phyloP scores from a whole-genome alignment of 768 basidiomycete species.

The Podaxis mareebaensis region DNA sequence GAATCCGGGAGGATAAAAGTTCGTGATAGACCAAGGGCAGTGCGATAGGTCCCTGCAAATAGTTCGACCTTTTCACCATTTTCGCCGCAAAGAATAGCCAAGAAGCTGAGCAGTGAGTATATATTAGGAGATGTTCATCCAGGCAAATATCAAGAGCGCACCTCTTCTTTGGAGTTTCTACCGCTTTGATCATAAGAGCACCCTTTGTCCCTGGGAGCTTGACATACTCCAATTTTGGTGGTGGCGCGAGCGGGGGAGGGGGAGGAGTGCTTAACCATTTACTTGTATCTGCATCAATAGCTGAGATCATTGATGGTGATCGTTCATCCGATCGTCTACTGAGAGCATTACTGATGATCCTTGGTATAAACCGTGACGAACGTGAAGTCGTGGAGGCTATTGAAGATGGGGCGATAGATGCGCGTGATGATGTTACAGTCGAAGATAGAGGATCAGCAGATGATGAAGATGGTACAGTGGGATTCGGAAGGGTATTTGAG shows the following conservation, averaged over 20 bases:
- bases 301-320: conserved; percentile 35
- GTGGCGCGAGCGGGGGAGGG: conserved; percentile 38
- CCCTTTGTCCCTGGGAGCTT: conserved; percentile 92
- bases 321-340: conserved; percentile 62
- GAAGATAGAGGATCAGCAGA: conserved; percentile 22
- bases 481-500: conserved; percentile 29
- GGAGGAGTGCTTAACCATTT: conserved; percentile 23
- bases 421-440: conserved; percentile 26
- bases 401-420: conserved; percentile 22
- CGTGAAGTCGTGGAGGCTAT: conserved; percentile 37
- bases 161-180: conserved; percentile 91
- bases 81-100: conserved; percentile 91
- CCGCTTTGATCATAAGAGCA: conserved; percentile 79
- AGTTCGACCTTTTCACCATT: conserved; percentile 92
- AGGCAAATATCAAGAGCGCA: conserved; percentile 27
- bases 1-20: conserved; percentile 94
- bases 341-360: conserved; percentile 69
- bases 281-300: conserved; percentile 40
- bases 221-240: conserved; percentile 88
- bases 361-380: conserved; percentile 68
- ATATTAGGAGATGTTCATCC: not conserved
- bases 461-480: conserved; percentile 17
- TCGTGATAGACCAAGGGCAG: conserved; percentile 87
- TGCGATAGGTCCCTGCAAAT: conserved; percentile 88
- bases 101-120: conserved; percentile 54